These are phyloP conservation scores for Capsella bursapastoris DNA, from an alignment of 345 rosid species.

Conservation along the genomic window DNA sequence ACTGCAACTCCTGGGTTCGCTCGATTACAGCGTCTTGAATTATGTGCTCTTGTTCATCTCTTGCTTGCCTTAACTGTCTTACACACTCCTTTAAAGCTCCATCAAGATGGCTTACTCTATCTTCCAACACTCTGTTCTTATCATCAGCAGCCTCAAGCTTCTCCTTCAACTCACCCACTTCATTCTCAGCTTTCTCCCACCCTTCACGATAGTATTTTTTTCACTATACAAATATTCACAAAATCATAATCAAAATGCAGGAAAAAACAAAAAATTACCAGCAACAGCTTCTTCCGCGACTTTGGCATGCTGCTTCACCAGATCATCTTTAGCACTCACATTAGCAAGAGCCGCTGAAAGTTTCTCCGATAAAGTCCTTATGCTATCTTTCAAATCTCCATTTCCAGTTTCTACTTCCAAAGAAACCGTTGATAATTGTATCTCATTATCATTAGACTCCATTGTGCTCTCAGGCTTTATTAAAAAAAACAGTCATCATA, in stretches of 20 bases:
- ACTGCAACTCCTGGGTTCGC: slow-evolving; percentile 59
- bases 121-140: slow-evolving; percentile 63
- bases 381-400: slow-evolving; percentile 56
- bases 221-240: no score
- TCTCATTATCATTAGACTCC: slow-evolving; percentile 54
- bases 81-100: slow-evolving; percentile 96
- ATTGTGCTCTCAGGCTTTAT: slow-evolving; percentile 59
- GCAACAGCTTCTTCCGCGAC: slow-evolving; percentile 99
- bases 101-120: slow-evolving; percentile 80
- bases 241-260: background rate
- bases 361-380: slow-evolving; percentile 65
- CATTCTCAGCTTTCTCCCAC: slow-evolving; percentile 95
- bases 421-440: slow-evolving; percentile 61
- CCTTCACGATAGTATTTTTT: slow-evolving; percentile 47
- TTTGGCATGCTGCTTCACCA: slow-evolving; percentile 89
- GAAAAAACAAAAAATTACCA: slow-evolving; percentile 50
- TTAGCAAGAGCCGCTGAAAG: slow-evolving; percentile 85
- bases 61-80: slow-evolving; percentile 84
- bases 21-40: slow-evolving; percentile 61
- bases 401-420: slow-evolving; percentile 47
- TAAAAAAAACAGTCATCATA: background rate
- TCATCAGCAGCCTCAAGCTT: slow-evolving; percentile 62
- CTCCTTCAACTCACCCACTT: slow-evolving; percentile 58
- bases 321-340: slow-evolving; percentile 83
- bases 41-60: slow-evolving; percentile 77